Evolutionary conservation across 768 basidiomycete species (phyloP).

Genomic region (Lactarius psammicola): DNA sequence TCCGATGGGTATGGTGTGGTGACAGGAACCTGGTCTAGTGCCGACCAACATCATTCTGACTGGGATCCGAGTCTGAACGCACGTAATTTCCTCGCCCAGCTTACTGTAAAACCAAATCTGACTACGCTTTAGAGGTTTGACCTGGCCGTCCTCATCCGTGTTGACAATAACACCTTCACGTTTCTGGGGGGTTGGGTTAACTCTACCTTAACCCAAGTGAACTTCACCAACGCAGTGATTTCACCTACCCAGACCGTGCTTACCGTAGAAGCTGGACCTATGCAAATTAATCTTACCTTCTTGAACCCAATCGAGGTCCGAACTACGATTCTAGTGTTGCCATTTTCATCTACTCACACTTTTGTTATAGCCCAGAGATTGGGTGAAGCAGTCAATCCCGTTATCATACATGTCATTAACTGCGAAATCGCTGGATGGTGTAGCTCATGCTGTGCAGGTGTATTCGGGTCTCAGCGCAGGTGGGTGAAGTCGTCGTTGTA

Average conservation of each 20-base stretch:
- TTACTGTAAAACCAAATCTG: background rate
- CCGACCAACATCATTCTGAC: no score
- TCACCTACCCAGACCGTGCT: constrained; percentile 40
- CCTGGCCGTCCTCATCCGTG: constrained; percentile 19
- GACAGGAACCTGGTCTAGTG: no score
- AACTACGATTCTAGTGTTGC: background rate
- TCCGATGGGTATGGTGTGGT: no score
- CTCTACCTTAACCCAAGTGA: background rate
- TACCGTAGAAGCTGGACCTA: constrained; percentile 36
- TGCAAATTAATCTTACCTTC: constrained; percentile 40
- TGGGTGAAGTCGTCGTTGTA: constrained; percentile 16
- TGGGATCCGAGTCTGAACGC: no score
- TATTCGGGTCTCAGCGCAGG: constrained; percentile 43
- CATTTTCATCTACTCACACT: background rate
- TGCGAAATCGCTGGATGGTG: constrained; percentile 35
- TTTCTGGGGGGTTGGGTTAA: constrained; percentile 17
- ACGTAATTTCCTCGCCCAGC: background rate
- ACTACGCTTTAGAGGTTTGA: background rate
- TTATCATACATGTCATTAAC: constrained; percentile 40
- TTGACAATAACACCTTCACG: constrained; percentile 23
- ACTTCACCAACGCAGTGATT: constrained; percentile 31
- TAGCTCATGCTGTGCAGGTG: constrained; percentile 38
- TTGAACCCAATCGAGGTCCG: constrained; percentile 41
- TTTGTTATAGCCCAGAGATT: constrained; percentile 37
- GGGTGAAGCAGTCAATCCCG: constrained; percentile 40